A percentile compares a stretch with the other conserved stretches of the same genome.
phyloP scores from a whole-genome alignment of 768 basidiomycete species.

The Kwoniella shandongensis region DNA sequence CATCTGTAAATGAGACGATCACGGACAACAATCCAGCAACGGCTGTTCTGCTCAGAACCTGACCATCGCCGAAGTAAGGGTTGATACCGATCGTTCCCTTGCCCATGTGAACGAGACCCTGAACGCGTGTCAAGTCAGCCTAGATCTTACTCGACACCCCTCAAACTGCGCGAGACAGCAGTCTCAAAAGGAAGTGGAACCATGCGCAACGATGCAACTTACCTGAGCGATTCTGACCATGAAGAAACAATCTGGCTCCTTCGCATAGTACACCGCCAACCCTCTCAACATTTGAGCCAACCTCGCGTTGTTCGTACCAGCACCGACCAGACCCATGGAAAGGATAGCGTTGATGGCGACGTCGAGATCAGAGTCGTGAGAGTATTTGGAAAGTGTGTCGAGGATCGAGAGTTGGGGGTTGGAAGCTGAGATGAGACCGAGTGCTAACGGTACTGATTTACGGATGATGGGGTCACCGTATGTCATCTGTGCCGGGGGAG shows the following conservation, averaged over 20 bases:
- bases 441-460: slow-evolving; percentile 87
- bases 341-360: slow-evolving; percentile 97
- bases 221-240: slow-evolving; percentile 82
- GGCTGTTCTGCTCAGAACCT: slow-evolving; percentile 82
- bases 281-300: slow-evolving; percentile 96
- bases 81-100: slow-evolving; percentile 97
- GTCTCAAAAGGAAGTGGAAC: too few relatives aligned
- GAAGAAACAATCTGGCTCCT: slow-evolving; percentile 94
- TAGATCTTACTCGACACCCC: neutral
- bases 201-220: too few relatives aligned
- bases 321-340: slow-evolving; percentile 97
- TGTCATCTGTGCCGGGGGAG: slow-evolving; percentile 72
- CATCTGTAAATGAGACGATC: slow-evolving; percentile 87
- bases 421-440: slow-evolving; percentile 90
- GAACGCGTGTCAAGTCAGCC: slow-evolving; percentile 43
- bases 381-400: slow-evolving; percentile 97
- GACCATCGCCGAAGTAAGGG: slow-evolving; percentile 92
- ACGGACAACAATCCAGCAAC: slow-evolving; percentile 86
- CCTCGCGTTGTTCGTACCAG: slow-evolving; percentile 97
- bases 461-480: slow-evolving; percentile 93
- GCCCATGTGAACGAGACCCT: slow-evolving; percentile 98
- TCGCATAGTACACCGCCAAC: slow-evolving; percentile 95
- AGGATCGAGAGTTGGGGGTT: slow-evolving; percentile 92
- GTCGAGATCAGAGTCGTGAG: slow-evolving; percentile 95
- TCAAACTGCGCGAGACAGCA: neutral